Evolutionary conservation across 768 basidiomycete genomes (phyloP).

Genomic region (Brasilioporus rufonigricans): DNA sequence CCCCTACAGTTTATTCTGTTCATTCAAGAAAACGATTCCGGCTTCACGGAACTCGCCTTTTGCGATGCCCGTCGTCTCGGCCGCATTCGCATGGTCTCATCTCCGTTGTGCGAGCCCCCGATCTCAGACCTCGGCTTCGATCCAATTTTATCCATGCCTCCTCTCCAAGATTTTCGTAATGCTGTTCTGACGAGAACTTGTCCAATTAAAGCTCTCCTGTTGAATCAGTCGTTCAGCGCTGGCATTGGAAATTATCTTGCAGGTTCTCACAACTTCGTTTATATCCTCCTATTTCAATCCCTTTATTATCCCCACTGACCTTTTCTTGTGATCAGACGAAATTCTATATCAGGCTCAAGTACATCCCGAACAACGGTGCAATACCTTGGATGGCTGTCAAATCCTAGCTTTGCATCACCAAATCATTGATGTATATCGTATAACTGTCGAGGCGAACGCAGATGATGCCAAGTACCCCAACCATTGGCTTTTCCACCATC

Average conservation of each 20-base stretch:
- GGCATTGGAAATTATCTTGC: conserved; percentile 86
- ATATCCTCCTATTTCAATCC: not conserved
- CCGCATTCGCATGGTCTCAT: conserved; percentile 59
- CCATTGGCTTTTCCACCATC: conserved; percentile 65
- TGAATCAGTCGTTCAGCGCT: conserved; percentile 78
- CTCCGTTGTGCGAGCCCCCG: conserved; percentile 62
- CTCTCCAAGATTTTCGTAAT: conserved; percentile 47
- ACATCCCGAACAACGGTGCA: conserved; percentile 69
- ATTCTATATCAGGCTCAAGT: conserved; percentile 71
- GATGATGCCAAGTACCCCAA: conserved; percentile 65
- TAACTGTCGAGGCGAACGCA: conserved; percentile 67
- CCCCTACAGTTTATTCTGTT: conserved; percentile 58
- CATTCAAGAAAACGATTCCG: conserved; percentile 38
- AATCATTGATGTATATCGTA: conserved; percentile 52
- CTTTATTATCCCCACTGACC: not conserved
- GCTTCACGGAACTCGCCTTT: conserved; percentile 58
- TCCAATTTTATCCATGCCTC: conserved; percentile 68
- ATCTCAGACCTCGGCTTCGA: conserved; percentile 76
- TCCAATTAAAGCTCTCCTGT: conserved; percentile 71
- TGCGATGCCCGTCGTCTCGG: conserved; percentile 70
- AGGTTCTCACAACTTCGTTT: conserved; percentile 35
- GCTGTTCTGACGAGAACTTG: conserved; percentile 54
- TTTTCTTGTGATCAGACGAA: conserved; percentile 45
- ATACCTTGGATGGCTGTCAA: conserved; percentile 50
- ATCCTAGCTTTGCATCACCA: conserved; percentile 50